Base-by-base conservation (phyloP, 148 eudicot species). In the Chenopodium suecicum region DNA sequence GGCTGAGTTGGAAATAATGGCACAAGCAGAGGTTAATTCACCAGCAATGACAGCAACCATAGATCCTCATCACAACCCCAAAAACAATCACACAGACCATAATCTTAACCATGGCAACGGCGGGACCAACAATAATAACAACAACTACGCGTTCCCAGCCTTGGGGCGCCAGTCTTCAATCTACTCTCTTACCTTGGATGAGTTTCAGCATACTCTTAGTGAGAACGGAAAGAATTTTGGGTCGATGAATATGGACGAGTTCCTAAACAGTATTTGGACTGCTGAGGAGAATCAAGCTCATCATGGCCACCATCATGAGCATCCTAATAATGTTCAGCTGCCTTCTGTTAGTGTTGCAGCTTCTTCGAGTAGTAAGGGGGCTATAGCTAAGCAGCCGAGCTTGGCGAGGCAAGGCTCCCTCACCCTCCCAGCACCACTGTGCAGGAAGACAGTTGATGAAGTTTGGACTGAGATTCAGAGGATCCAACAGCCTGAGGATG, bases 241-340 rank as follows among this genome's bases (percentile, higher is more conserved):
- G 46, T 95, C 98, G 8, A 95, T 95, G 97, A 95, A 95, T 80
- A 95, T 95, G 98, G 98, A 95, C 17, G 98, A 95, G 82, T 95
- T 95, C 66, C 91, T 95, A 74, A 92, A 89, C 80, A 95, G 96
- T 88, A 95, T 95, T 52, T 95, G 98, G 97, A 89, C 94, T 2
- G 97, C 97, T 0, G 98, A 95, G 84, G 98, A 95, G 79, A 88
- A 86, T 56, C 93, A 94, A 82, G 88, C 88, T 7, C 90, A 92
- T 1, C 52, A 50, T 60, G 1, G 6, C 58, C 11, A 60, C 23
- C 56, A 78, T 25, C 48, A 70, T 60, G 58, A 65, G 9, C 37
- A 56, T 74, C 31, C 4, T 77, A 56, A 56, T 72, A 31, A 70
- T 44, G 82, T 81, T 17, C 46, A 74, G 13, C 65, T 79, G 77